Conservation (phyloP, 23 red algal species). For the Gracilaria domingensis region DNA sequence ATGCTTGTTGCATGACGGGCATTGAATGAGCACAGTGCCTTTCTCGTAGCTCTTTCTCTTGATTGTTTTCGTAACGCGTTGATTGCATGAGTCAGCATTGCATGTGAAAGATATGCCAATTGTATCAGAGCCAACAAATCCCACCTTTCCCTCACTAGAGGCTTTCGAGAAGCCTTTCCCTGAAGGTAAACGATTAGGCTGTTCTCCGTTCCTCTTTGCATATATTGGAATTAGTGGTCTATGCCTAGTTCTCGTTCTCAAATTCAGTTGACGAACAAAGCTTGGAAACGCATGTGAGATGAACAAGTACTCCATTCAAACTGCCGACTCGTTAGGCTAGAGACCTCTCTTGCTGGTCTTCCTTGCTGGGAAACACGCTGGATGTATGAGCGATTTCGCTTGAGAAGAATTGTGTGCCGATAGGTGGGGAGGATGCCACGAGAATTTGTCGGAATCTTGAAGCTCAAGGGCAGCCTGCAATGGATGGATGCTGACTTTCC, state of each 20-base stretch:
- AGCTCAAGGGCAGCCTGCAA: too few relatives aligned
- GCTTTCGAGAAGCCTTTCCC: slow-evolving; percentile 29
- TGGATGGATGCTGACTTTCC: too few relatives aligned
- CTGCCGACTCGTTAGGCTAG: neutral
- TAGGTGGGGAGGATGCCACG: too few relatives aligned
- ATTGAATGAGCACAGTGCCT: slow-evolving; percentile 67
- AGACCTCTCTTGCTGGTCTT: too few relatives aligned
- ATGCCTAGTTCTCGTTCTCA: slow-evolving; percentile 6
- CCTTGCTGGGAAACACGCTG: too few relatives aligned
- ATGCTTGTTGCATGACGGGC: slow-evolving; percentile 61
- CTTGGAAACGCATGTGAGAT: neutral
- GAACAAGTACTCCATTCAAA: neutral
- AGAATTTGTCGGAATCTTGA: too few relatives aligned
- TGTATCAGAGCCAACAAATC: slow-evolving; percentile 60
- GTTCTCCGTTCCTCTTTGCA: slow-evolving; percentile 1
- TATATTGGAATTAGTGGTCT: slow-evolving; percentile 12
- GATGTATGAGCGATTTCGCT: too few relatives aligned
- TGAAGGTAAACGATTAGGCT: neutral
- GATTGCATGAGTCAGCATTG: slow-evolving; percentile 47
- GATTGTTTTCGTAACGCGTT: slow-evolving; percentile 47
- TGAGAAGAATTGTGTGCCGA: too few relatives aligned
- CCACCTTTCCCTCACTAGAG: slow-evolving; percentile 28
- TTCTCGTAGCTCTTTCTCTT: slow-evolving; percentile 54
- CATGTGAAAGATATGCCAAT: slow-evolving; percentile 77
- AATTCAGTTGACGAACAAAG: neutral